Percentiles rank a stretch among this genome's conserved stretches.
These are phyloP conservation scores for Pterocarpus santalinus DNA, from an alignment of 306 rosid species.

Conservation along the genomic window DNA sequence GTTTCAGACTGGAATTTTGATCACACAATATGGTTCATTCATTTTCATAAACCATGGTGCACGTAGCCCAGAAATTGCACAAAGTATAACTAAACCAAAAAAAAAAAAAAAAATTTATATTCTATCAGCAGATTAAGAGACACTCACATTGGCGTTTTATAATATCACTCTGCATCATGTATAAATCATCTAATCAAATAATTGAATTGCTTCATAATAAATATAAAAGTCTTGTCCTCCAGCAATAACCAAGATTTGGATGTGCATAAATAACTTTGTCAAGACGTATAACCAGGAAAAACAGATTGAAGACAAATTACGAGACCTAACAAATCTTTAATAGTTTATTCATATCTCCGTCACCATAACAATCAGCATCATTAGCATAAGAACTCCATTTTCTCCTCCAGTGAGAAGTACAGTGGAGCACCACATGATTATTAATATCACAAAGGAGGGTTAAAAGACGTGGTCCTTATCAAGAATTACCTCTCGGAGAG, in stretches of 20 bases:
- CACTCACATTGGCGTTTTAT: background rate
- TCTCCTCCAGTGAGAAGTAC: background rate
- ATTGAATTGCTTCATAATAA: background rate
- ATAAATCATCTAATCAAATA: background rate
- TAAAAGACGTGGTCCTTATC: background rate
- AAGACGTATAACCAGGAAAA: background rate
- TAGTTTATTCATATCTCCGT: conserved; percentile 11
- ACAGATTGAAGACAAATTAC: no score
- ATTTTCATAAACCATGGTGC: conserved; percentile 29
- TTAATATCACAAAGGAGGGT: conserved; percentile 2
- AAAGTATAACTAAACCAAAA: background rate
- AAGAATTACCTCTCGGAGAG: conserved; percentile 76
- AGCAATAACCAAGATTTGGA: background rate
- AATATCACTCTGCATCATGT: conserved; percentile 24
- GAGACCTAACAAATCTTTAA: background rate
- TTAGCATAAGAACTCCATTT: conserved; percentile 11
- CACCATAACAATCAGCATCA: background rate
- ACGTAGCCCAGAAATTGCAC: background rate
- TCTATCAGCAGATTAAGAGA: conserved; percentile 7
- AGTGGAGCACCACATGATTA: background rate
- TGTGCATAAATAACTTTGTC: background rate
- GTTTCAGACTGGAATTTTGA: conserved; percentile 4
- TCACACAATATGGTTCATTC: background rate
- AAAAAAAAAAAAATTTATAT: background rate
- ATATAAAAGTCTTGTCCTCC: conserved; percentile 2